Conservation (phyloP, 805 yeast genomes). For the Cyberlindnera sargentensis region DNA sequence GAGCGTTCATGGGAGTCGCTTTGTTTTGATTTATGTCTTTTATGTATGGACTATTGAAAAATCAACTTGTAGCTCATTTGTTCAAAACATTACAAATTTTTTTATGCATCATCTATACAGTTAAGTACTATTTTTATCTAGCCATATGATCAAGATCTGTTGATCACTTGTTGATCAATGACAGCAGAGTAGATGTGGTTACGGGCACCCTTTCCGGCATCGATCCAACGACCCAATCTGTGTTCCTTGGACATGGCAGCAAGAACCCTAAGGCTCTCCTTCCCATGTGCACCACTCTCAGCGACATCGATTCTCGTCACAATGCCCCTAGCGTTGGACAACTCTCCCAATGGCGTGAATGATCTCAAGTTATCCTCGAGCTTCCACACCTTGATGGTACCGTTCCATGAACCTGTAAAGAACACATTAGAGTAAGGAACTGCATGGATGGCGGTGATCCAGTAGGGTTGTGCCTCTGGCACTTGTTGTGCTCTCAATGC, state of each 20-base stretch:
- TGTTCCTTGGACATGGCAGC: slow-evolving; percentile 81
- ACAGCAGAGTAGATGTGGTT: slow-evolving; percentile 61
- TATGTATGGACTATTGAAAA: neutral
- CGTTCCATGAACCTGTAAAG: slow-evolving; percentile 85
- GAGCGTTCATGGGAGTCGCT: neutral
- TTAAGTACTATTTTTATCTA: neutral
- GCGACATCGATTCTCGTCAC: slow-evolving; percentile 57
- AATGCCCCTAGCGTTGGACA: slow-evolving; percentile 60
- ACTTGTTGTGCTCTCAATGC: slow-evolving; percentile 38
- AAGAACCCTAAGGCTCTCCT: slow-evolving; percentile 45
- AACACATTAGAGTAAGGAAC: slow-evolving; percentile 82
- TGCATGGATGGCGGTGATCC: slow-evolving; percentile 78
- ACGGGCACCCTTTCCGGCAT: slow-evolving; percentile 55
- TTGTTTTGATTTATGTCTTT: neutral
- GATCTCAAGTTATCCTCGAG: slow-evolving; percentile 56
- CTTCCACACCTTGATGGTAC: slow-evolving; percentile 73
- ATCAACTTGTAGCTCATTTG: neutral
- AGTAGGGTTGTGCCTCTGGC: slow-evolving; percentile 73
- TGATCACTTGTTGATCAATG: slow-evolving; percentile 32
- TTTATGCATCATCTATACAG: neutral
- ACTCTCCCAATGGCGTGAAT: slow-evolving; percentile 48
- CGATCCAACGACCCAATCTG: slow-evolving; percentile 81
- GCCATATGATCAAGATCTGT: slow-evolving; percentile 4
- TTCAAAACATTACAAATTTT: neutral
- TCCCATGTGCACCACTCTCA: slow-evolving; percentile 45